These are phyloP conservation scores for Annulohypoxylon truncatum DNA, from an alignment of 2,329 filamentous ascomycete species.

Conservation along the genomic window DNA sequence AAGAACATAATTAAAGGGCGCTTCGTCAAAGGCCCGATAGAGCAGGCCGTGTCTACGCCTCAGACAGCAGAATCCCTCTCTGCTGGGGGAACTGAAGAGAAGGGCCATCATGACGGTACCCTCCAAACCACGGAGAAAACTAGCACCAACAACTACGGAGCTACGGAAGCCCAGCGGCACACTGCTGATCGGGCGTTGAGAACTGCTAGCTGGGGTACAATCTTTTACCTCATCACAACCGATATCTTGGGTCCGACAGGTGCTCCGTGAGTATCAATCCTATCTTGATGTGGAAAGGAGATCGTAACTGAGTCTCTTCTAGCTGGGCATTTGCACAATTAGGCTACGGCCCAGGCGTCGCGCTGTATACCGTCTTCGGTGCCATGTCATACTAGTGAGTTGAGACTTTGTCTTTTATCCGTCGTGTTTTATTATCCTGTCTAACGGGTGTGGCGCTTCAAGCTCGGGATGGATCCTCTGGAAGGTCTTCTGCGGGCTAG, in stretches of 20 bases:
- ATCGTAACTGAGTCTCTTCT: conserved; percentile 33
- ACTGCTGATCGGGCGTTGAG: conserved; percentile 59
- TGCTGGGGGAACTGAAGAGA: conserved; percentile 13
- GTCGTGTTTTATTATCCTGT: background rate
- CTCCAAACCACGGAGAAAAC: background rate
- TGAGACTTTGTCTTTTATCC: background rate
- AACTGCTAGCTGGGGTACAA: conserved; percentile 59
- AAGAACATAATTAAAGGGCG: conserved; percentile 30
- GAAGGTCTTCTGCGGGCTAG: conserved; percentile 58
- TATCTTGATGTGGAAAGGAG: background rate
- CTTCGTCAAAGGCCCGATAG: conserved; percentile 19
- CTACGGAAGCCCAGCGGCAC: conserved; percentile 58
- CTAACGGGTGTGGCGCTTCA: conserved; percentile 8
- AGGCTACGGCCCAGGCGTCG: conserved; percentile 59
- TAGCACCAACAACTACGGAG: conserved; percentile 14
- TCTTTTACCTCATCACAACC: conserved; percentile 63
- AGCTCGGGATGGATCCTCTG: conserved; percentile 61
- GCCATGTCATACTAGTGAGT: conserved; percentile 53
- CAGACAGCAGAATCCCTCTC: conserved; percentile 12
- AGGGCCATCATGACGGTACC: background rate
- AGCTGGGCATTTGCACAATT: conserved; percentile 45
- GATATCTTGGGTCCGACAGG: conserved; percentile 60
- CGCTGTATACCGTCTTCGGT: conserved; percentile 59
- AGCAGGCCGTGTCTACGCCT: background rate
- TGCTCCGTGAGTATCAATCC: conserved; percentile 47